Evolutionary conservation across 805 yeast species (phyloP).

Genomic region (Ogataea sp.): DNA sequence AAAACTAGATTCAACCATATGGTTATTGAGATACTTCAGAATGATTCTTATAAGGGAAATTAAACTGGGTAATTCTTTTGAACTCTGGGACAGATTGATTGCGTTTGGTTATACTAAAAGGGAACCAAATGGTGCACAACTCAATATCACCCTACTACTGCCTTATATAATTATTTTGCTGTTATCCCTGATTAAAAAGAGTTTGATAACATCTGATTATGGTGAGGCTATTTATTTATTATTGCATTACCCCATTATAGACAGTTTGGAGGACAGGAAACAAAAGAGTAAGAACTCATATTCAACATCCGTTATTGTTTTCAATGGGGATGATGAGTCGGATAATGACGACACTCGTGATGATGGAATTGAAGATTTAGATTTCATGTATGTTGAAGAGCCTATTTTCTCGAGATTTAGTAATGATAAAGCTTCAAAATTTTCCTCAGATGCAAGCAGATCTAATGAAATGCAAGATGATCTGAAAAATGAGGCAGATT

Average conservation of each 20-base stretch:
- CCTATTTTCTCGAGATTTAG: slow-evolving; percentile 8
- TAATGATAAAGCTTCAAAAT: neutral
- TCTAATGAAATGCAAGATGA: neutral
- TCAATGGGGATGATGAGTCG: neutral
- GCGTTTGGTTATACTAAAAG: slow-evolving; percentile 16
- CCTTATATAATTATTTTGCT: slow-evolving; percentile 34
- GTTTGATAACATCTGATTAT: slow-evolving; percentile 40
- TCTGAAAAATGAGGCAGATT: neutral
- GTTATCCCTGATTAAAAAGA: slow-evolving; percentile 33
- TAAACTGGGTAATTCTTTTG: slow-evolving; percentile 27
- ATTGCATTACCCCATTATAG: slow-evolving; percentile 37
- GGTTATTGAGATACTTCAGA: slow-evolving; percentile 47
- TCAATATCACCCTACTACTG: slow-evolving; percentile 26
- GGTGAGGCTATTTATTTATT: slow-evolving; percentile 41
- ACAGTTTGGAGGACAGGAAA: neutral
- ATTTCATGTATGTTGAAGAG: slow-evolving; percentile 17
- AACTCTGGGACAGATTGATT: slow-evolving; percentile 44
- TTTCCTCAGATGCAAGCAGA: neutral
- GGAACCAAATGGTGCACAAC: slow-evolving; percentile 6
- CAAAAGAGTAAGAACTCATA: neutral
- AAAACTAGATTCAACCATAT: slow-evolving; percentile 41
- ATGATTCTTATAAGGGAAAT: slow-evolving; percentile 40
- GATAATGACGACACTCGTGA: neutral
- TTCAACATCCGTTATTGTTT: neutral
- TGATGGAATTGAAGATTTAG: slow-evolving; percentile 3